Percentiles rank a stretch among this genome's conserved stretches.
These are phyloP conservation scores for Flaveria bidentis DNA, from an alignment of 129 eudicot species.

Conservation along the genomic window DNA sequence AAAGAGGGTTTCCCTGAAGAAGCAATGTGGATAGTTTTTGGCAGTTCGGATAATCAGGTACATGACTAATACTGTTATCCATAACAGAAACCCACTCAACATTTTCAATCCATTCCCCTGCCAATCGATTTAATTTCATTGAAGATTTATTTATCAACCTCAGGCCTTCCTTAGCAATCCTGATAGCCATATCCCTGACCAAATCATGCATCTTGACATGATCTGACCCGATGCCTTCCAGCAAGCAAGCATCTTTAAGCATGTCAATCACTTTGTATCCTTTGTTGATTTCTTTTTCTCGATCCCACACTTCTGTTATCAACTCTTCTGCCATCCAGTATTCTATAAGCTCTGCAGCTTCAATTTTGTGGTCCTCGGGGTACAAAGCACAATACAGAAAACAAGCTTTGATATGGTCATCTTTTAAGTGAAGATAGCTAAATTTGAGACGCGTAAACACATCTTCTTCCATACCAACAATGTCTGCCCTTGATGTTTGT, in stretches of 20 bases:
- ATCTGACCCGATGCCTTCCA: slow-evolving; percentile 33
- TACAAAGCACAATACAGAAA: slow-evolving; percentile 47
- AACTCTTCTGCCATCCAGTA: slow-evolving; percentile 53
- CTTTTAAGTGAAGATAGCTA: slow-evolving; percentile 43
- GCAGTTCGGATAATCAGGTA: slow-evolving; percentile 38
- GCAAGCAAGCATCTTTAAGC: slow-evolving; percentile 49
- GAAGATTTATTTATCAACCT: slow-evolving; percentile 36
- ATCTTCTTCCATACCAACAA: slow-evolving; percentile 42
- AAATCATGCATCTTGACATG: slow-evolving; percentile 45
- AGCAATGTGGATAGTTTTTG: slow-evolving; percentile 42
- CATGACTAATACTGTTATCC: slow-evolving; percentile 32
- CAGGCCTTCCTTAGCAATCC: slow-evolving; percentile 37
- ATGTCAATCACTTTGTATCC: slow-evolving; percentile 40
- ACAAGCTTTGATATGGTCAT: slow-evolving; percentile 29
- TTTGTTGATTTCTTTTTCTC: slow-evolving; percentile 39
- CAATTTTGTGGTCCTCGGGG: slow-evolving; percentile 41
- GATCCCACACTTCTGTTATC: slow-evolving; percentile 34
- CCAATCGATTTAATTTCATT: slow-evolving; percentile 26
- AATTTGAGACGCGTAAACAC: slow-evolving; percentile 43
- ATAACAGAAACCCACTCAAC: slow-evolving; percentile 37
- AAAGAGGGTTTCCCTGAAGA: slow-evolving; percentile 38
- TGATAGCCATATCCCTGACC: slow-evolving; percentile 44
- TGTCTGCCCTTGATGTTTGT: slow-evolving; percentile 32
- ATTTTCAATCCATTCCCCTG: slow-evolving; percentile 39
- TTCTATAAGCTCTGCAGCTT: slow-evolving; percentile 42